phyloP scores from a whole-genome alignment of 441 rosid species.

The Gossypium schwendimanii region DNA sequence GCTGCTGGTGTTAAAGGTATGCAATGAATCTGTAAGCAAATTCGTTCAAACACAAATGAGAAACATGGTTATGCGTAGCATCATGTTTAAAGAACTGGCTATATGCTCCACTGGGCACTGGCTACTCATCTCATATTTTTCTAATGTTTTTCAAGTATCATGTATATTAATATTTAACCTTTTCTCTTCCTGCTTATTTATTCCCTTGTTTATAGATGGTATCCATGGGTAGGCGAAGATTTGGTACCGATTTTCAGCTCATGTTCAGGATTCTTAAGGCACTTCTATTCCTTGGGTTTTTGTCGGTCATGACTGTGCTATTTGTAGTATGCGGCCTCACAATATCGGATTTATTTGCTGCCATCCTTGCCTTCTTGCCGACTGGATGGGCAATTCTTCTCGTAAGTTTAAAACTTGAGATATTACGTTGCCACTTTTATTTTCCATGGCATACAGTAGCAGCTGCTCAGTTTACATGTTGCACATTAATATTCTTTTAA shows the following conservation, averaged over 20 bases:
- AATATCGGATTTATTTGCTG: constrained; percentile 62
- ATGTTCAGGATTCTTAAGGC: constrained; percentile 94
- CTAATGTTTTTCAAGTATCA: neutral
- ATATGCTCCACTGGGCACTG: neutral
- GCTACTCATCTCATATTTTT: neutral
- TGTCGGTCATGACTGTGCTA: constrained; percentile 75
- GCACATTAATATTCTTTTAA: neutral
- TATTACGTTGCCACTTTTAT: neutral
- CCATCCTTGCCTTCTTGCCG: constrained; percentile 76
- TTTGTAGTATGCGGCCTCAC: constrained; percentile 67
- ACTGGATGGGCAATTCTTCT: constrained; percentile 90
- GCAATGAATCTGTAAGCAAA: neutral
- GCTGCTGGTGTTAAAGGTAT: constrained; percentile 79
- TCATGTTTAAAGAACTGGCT: neutral
- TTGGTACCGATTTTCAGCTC: constrained; percentile 75
- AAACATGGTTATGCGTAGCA: neutral
- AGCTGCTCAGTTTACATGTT: neutral
- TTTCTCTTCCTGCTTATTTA: neutral
- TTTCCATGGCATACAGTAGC: neutral
- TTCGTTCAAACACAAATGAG: neutral
- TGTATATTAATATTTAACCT: neutral
- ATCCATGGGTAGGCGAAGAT: constrained; percentile 77
- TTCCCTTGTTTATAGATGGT: constrained; percentile 50
- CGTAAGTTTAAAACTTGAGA: constrained; percentile 42
- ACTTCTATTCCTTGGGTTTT: constrained; percentile 84